Percentiles rank a stretch among this genome's conserved stretches.
phyloP scores from a whole-genome alignment of 306 rosid species.

The Begonia fuchsioides region DNA sequence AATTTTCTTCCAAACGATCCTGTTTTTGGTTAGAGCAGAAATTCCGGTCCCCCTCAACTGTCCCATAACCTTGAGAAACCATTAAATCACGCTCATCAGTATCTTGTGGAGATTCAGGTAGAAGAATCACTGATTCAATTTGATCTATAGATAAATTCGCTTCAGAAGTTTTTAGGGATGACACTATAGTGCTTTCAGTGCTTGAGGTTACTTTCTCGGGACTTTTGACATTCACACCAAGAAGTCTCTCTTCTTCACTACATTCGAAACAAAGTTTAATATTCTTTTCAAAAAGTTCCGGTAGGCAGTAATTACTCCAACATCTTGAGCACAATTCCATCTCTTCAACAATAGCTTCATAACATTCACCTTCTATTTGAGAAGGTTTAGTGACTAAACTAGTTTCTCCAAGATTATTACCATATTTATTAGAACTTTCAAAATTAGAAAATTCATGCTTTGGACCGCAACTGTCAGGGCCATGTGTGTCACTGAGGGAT shows the following conservation, averaged over 20 bases:
- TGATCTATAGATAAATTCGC: slow-evolving; percentile 25
- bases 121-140: slow-evolving; percentile 11
- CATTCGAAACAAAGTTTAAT: slow-evolving; percentile 43
- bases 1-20: slow-evolving; percentile 23
- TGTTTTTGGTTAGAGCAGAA: slow-evolving; percentile 22
- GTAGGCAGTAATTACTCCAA: slow-evolving; percentile 26
- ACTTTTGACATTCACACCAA: slow-evolving; percentile 16
- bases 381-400: slow-evolving; percentile 26
- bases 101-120: slow-evolving; percentile 20
- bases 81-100: slow-evolving; percentile 20
- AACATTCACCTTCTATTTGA: slow-evolving; percentile 21
- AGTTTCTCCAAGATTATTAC: slow-evolving; percentile 14
- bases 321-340: slow-evolving; percentile 40
- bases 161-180: slow-evolving; percentile 14
- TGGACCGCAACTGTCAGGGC: slow-evolving; percentile 16
- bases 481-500: slow-evolving; percentile 14
- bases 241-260: slow-evolving; percentile 24
- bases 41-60: slow-evolving; percentile 26
- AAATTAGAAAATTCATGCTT: slow-evolving; percentile 15
- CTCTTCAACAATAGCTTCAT: slow-evolving; percentile 24
- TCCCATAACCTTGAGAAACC: slow-evolving; percentile 20
- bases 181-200: slow-evolving; percentile 19
- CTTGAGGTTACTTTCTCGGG: slow-evolving; percentile 22
- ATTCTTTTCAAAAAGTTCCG: slow-evolving; percentile 21
- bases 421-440: slow-evolving; percentile 19